Evolutionary conservation across 805 yeast genomes (phyloP).

Genomic region (Wickerhamiella siamensis): DNA sequence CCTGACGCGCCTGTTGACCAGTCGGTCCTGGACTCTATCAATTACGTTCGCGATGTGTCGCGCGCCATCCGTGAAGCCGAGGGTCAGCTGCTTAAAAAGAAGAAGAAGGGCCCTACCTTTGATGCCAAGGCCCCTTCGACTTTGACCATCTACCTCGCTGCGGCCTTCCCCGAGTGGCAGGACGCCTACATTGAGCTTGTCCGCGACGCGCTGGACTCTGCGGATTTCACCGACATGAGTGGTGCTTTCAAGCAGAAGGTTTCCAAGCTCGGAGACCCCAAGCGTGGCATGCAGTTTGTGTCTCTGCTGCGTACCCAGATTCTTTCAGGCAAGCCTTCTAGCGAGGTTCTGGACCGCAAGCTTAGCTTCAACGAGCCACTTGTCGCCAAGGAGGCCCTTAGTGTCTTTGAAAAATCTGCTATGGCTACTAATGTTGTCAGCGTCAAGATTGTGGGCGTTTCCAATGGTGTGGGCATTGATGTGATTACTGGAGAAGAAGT

Average conservation of each 20-base stretch:
- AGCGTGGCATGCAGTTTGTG: constrained; percentile 96
- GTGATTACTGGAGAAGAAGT: constrained; percentile 55
- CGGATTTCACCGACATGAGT: constrained; percentile 23
- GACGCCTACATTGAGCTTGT: constrained; percentile 69
- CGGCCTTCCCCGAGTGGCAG: constrained; percentile 86
- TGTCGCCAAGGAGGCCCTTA: constrained; percentile 41
- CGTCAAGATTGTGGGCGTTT: constrained; percentile 46
- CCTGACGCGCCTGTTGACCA: constrained; percentile 38
- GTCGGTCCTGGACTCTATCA: constrained; percentile 50
- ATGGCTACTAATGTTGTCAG: constrained; percentile 41
- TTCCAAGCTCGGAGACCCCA: constrained; percentile 52
- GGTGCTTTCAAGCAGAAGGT: constrained; percentile 28
- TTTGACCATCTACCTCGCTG: constrained; percentile 58
- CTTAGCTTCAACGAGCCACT: constrained; percentile 65
- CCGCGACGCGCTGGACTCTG: constrained; percentile 44
- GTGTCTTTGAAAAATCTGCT: constrained; percentile 49
- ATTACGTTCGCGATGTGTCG: constrained; percentile 62
- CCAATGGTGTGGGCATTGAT: constrained; percentile 58
- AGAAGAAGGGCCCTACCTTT: constrained; percentile 60
- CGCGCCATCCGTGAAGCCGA: constrained; percentile 89
- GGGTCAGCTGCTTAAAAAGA: constrained; percentile 64
- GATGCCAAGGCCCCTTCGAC: constrained; percentile 62
- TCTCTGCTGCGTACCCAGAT: constrained; percentile 73
- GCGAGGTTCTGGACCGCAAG: constrained; percentile 82
- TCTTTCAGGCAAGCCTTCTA: constrained; percentile 30